Percentiles rank a stretch among this genome's conserved stretches.
phyloP scores from a whole-genome alignment of 257 asterid species.

The Przewalskia tangutica region DNA sequence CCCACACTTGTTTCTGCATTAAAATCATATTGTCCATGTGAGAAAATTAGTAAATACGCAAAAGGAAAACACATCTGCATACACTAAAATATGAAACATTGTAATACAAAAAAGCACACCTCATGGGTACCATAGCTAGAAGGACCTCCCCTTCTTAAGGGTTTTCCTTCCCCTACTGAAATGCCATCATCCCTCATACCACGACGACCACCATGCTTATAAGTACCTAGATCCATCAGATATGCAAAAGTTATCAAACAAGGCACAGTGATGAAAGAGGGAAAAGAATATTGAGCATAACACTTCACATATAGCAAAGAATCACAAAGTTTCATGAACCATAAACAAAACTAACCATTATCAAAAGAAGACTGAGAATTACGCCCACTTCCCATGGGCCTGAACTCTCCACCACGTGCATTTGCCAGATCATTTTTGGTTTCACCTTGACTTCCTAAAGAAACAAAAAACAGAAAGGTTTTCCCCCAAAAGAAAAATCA shows the following conservation, averaged over 20 bases:
- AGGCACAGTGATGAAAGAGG: background rate
- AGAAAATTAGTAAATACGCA: background rate
- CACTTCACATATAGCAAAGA: background rate
- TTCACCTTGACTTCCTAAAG: constrained; percentile 47
- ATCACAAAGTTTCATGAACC: constrained; percentile 4
- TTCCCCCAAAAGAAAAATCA: background rate
- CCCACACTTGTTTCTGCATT: constrained; percentile 93
- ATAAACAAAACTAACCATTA: constrained; percentile 45
- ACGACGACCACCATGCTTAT: constrained; percentile 63
- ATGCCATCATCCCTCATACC: constrained; percentile 56
- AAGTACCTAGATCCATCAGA: constrained; percentile 43
- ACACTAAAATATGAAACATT: background rate
- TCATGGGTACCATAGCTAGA: constrained; percentile 51
- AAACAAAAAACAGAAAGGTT: background rate
- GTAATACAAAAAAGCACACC: constrained; percentile 28
- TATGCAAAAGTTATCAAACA: background rate
- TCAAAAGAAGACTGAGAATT: constrained; percentile 46
- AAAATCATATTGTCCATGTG: background rate
- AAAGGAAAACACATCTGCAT: background rate
- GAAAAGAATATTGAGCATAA: background rate
- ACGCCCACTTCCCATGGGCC: constrained; percentile 43
- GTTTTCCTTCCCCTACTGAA: constrained; percentile 50
- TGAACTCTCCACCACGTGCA: constrained; percentile 46
- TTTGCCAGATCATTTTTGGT: constrained; percentile 29
- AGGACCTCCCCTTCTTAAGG: constrained; percentile 58